phyloP scores from a whole-genome alignment of 768 basidiomycete genomes.

The Mycena crocata region DNA sequence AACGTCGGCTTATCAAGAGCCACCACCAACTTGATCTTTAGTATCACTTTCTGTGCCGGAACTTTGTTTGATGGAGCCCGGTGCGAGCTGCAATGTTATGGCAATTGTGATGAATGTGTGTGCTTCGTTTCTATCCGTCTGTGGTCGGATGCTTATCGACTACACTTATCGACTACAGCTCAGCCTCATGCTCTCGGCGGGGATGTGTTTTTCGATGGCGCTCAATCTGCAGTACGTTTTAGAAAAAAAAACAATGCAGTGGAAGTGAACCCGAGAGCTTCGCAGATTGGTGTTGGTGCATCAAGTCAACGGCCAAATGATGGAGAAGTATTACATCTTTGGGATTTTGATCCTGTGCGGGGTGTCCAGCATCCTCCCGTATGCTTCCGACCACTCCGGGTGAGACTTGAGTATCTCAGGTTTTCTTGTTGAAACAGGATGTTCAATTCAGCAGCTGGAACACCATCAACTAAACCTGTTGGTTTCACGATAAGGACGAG shows the following conservation, averaged over 20 bases:
- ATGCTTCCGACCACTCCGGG: slow-evolving; percentile 40
- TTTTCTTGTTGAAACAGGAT: too few relatives aligned
- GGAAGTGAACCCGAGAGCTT: too few relatives aligned
- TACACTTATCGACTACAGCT: background rate
- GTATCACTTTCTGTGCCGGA: background rate
- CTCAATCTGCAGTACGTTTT: slow-evolving; percentile 16
- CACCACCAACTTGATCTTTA: background rate
- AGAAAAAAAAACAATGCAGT: too few relatives aligned
- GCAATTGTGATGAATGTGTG: background rate
- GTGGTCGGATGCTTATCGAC: background rate
- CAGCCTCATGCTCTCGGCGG: slow-evolving; percentile 10
- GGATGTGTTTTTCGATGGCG: slow-evolving; percentile 15
- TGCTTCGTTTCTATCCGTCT: background rate
- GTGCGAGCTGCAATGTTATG: background rate
- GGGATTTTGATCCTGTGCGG: slow-evolving; percentile 31
- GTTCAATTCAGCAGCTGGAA: background rate
- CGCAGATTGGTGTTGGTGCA: slow-evolving; percentile 8
- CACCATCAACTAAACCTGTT: slow-evolving; percentile 32
- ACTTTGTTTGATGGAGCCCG: background rate
- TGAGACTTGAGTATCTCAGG: background rate
- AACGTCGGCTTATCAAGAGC: too few relatives aligned
- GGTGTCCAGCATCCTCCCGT: slow-evolving; percentile 33
- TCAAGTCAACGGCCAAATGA: background rate
- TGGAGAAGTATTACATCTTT: slow-evolving; percentile 37
- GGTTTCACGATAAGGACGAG: slow-evolving; percentile 35